phyloP scores from a whole-genome alignment of 345 rosid species.

The Viola odorata region DNA sequence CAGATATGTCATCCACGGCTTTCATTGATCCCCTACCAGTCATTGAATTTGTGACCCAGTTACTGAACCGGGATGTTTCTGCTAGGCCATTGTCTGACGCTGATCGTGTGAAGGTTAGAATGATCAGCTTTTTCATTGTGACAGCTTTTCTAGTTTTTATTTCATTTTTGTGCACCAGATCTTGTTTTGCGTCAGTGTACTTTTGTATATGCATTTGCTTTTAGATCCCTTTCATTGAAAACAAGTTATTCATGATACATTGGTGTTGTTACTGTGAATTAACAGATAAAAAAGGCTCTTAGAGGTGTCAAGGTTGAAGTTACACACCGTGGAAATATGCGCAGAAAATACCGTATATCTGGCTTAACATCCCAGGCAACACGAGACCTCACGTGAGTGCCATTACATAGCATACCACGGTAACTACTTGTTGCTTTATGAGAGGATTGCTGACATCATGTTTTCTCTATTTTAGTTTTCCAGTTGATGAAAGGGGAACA shows the following conservation, averaged over 20 bases:
- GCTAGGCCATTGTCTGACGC: conserved; percentile 80
- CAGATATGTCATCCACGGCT: conserved; percentile 98
- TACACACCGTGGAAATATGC: conserved; percentile 93
- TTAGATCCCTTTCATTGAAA: no score
- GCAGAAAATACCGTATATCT: conserved; percentile 86
- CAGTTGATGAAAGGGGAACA: conserved; percentile 84
- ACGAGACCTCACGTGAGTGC: conserved; percentile 74
- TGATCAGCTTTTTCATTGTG: not conserved
- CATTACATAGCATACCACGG: not conserved
- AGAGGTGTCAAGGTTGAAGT: conserved; percentile 93
- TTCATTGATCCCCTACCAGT: conserved; percentile 89
- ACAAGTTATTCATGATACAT: no score
- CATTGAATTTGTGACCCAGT: conserved; percentile 58
- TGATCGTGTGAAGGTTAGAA: conserved; percentile 83
- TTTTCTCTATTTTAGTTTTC: conserved; percentile 48
- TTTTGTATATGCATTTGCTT: no score
- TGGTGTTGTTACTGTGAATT: not conserved
- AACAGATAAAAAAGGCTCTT: conserved; percentile 82
- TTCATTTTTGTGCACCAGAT: not conserved
- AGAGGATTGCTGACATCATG: not conserved
- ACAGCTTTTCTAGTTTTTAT: not conserved
- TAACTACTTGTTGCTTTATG: no score
- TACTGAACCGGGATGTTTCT: conserved; percentile 65
- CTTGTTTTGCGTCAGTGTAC: not conserved
- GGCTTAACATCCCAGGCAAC: conserved; percentile 89